phyloP scores from a whole-genome alignment of 2,329 filamentous ascomycete species.

The Penicillium fuscoglaucum region DNA sequence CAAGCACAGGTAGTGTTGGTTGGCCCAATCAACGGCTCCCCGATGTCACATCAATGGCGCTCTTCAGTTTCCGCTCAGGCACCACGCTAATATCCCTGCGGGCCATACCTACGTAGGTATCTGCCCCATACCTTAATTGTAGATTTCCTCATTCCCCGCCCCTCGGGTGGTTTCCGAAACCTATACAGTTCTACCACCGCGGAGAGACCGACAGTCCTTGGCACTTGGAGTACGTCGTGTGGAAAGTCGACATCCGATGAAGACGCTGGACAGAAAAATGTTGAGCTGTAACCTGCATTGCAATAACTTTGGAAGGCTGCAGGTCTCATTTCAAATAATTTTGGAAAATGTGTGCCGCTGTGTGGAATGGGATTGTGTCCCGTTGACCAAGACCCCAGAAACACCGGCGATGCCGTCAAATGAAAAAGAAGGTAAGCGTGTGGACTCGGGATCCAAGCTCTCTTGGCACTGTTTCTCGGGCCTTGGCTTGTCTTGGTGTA shows the following conservation, averaged over 20 bases:
- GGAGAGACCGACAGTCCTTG: not conserved
- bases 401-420: constrained; percentile 3
- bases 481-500: constrained; percentile 1
- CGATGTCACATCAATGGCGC: no score
- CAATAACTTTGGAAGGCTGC: not conserved
- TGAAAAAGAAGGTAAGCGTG: not conserved
- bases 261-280: not conserved
- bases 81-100: not conserved
- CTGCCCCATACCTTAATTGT: not conserved
- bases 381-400: not conserved
- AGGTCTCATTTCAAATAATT: not conserved
- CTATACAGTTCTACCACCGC: not conserved
- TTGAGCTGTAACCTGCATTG: not conserved
- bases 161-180: not conserved
- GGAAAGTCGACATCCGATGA: not conserved
- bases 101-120: not conserved
- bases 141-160: not conserved
- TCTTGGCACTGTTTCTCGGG: not conserved
- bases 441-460: constrained; percentile 5
- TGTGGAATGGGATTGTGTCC: not conserved
- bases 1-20: not conserved
- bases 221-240: not conserved
- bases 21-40: not conserved
- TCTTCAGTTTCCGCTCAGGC: no score
- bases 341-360: not conserved